A percentile compares a stretch with the other conserved stretches of the same genome.
Conservation (phyloP, 1,139 yeast genomes). For the Arxiozyma slooffiae region DNA sequence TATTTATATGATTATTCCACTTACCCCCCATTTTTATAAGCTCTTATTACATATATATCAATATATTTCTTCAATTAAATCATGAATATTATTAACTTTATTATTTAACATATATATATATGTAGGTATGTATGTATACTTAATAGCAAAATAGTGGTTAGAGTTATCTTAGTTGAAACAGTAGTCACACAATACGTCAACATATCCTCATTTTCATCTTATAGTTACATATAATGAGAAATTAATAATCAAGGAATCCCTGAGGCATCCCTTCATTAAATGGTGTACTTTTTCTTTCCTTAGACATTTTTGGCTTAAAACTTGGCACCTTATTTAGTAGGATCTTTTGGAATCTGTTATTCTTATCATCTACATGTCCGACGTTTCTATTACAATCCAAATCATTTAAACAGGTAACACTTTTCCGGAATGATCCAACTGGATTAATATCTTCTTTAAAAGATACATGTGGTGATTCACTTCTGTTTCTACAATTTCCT, state of each 20-base stretch:
- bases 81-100: too few species aligned
- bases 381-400: neutral
- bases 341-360: neutral
- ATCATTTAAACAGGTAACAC: neutral
- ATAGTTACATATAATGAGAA: too few species aligned
- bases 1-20: neutral
- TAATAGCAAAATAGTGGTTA: neutral
- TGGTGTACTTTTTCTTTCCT: neutral
- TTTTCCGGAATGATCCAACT: neutral
- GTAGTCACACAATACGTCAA: neutral
- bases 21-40: neutral
- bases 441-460: neutral
- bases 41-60: neutral
- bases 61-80: too few species aligned
- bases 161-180: neutral
- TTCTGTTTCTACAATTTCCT: neutral
- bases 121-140: too few species aligned
- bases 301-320: neutral
- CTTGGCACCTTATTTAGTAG: constrained; percentile 1
- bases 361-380: neutral
- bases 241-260: neutral
- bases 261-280: neutral
- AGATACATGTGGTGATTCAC: neutral
- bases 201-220: neutral
- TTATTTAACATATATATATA: too few species aligned